Base-by-base conservation (phyloP, 2,329 filamentous ascomycete genomes). In the Fusarium annulatum region DNA sequence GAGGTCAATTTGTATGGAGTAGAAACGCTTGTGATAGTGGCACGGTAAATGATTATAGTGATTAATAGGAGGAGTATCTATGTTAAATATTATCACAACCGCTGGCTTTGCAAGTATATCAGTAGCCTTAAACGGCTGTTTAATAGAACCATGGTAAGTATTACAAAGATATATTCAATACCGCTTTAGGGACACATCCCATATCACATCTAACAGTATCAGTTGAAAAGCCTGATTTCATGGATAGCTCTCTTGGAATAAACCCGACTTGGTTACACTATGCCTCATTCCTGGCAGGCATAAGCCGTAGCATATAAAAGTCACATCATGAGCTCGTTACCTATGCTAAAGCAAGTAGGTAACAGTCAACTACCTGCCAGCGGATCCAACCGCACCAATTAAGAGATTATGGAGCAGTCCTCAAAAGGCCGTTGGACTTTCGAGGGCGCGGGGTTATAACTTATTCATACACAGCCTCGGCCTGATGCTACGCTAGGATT, bases 141-240 rank as follows among this genome's bases (percentile, higher is more conserved):
- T 3, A 23, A 23, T 23, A 23, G 23, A 23, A 23, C 23, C 23
- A 23, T 23, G 3, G 23, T 46, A 28, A 28, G 6, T 12, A 46
- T 28, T 15, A 46, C 11, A 46, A 46, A 46, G 11, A 46, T 19
- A 10, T 7, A 5, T 46, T 10, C 23, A 28, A 28, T 46, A 0
- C 11, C 12, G 1, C 11, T 21, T 15, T 14, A 46, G 11, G 43
- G 0, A 46, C 4, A 28, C 8, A 15, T 3, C 3, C 5, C 8
- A 46, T 21, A 28, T 5, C 3, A 28, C 12, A 21, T 14, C 0
- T 7, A 0, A 14, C 4, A 46, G 0, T 21, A 7, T 28, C 5
- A 28, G 12, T 10, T 46, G 19, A 1, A 46, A 15, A 28, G 18
- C 23, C 12, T 28, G 12, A 15, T 28, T 46, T 0, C 43, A 28